phyloP scores from a whole-genome alignment of 495 filamentous ascomycete species.

The Aspergillus incahuasiensis region DNA sequence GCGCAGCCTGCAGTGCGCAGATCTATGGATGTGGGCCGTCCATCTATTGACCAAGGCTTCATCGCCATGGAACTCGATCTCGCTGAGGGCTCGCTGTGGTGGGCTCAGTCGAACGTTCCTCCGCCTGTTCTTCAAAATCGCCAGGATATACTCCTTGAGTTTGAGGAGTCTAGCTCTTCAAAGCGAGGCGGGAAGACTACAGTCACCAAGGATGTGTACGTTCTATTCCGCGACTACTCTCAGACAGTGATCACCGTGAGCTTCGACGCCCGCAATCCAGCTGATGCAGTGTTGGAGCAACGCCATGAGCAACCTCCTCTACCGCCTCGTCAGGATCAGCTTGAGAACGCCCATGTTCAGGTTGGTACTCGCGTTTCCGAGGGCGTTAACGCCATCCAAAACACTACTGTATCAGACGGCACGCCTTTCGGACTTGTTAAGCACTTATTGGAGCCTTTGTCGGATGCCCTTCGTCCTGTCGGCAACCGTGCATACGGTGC shows the following conservation, averaged over 20 bases:
- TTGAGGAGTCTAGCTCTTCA: constrained; percentile 68
- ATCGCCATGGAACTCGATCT: constrained; percentile 88
- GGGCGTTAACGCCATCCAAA: constrained; percentile 62
- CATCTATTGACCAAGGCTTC: constrained; percentile 68
- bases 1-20: constrained; percentile 46
- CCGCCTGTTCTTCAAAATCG: constrained; percentile 80
- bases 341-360: constrained; percentile 75
- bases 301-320: constrained; percentile 80
- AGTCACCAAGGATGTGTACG: constrained; percentile 72
- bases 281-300: constrained; percentile 72
- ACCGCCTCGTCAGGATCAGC: constrained; percentile 84
- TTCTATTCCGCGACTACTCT: constrained; percentile 92
- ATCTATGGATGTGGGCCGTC: constrained; percentile 67
- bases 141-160: constrained; percentile 76
- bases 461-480: constrained; percentile 72
- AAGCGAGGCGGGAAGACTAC: constrained; percentile 64
- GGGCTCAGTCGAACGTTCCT: constrained; percentile 64
- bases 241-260: constrained; percentile 82
- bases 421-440: constrained; percentile 68
- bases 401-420: constrained; percentile 78
- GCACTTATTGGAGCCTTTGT: constrained; percentile 70
- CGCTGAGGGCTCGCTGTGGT: constrained; percentile 69
- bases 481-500: constrained; percentile 87
- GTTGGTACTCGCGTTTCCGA: constrained; percentile 73
- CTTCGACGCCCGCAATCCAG: constrained; percentile 71